Percentiles rank a stretch among this genome's conserved stretches.
Conservation (phyloP, 306 rosid genomes). For the Fagus sylvatica region DNA sequence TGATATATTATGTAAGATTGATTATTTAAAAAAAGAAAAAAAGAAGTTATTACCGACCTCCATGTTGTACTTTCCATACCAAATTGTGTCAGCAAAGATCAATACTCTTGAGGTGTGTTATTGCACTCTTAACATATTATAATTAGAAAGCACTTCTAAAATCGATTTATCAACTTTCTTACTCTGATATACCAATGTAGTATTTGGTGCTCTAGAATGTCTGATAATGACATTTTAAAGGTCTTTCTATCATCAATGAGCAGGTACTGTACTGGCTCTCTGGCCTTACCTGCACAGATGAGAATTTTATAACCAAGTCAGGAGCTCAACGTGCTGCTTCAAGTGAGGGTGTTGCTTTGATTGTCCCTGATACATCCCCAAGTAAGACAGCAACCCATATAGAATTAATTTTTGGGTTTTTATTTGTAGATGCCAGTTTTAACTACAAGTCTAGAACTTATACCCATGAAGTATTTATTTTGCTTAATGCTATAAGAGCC, state of each 20-base stretch:
- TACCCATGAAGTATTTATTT: neutral
- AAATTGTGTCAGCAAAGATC: neutral
- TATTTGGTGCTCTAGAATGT: constrained; percentile 4
- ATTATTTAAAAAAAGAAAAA: neutral
- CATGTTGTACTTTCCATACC: no score
- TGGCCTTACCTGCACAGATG: constrained; percentile 86
- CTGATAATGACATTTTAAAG: neutral
- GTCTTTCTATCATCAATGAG: constrained; percentile 11
- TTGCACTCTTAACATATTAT: neutral
- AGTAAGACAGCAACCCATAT: constrained; percentile 41
- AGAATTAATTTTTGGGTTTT: neutral
- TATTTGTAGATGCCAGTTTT: neutral
- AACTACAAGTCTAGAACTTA: neutral
- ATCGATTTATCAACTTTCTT: neutral
- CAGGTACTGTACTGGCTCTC: constrained; percentile 92
- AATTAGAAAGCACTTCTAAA: neutral
- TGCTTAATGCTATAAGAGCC: neutral
- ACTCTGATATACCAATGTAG: neutral
- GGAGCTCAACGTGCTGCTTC: constrained; percentile 91
- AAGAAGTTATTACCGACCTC: no score
- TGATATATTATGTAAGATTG: neutral
- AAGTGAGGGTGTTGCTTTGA: constrained; percentile 63
- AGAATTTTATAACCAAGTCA: constrained; percentile 71
- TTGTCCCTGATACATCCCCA: constrained; percentile 92
- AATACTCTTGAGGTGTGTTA: neutral